phyloP scores from a whole-genome alignment of 2,329 filamentous ascomycete species.

The Colletotrichum sublineola region DNA sequence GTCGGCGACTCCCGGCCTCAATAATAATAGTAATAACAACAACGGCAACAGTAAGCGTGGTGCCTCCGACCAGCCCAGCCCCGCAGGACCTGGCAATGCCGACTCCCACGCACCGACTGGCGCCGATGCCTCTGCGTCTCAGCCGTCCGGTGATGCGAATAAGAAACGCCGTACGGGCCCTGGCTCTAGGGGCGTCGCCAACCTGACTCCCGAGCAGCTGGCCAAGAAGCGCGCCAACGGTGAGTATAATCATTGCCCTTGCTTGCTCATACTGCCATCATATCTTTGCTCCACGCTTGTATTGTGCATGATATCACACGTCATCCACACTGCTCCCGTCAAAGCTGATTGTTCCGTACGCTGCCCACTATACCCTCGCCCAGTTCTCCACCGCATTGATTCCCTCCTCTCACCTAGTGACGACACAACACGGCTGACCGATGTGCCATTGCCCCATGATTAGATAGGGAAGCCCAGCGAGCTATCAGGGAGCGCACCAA shows the following conservation, averaged over 20 bases:
- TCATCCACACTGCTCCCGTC: neutral
- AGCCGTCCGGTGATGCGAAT: constrained; percentile 38
- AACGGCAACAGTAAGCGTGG: constrained; percentile 12
- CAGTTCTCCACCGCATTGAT: constrained; percentile 3
- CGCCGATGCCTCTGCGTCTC: constrained; percentile 26
- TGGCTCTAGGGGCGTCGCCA: constrained; percentile 66
- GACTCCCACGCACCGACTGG: constrained; percentile 19
- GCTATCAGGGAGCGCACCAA: constrained; percentile 87
- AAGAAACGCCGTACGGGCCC: constrained; percentile 63
- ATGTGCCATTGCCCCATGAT: constrained; percentile 8
- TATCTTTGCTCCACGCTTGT: constrained; percentile 47
- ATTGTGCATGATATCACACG: neutral
- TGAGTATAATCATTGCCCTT: constrained; percentile 49
- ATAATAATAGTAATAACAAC: constrained; percentile 14
- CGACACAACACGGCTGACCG: constrained; percentile 20
- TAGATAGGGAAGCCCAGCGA: constrained; percentile 87
- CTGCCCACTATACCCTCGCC: constrained; percentile 4
- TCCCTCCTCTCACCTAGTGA: constrained; percentile 7
- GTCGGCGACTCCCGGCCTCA: constrained; percentile 30
- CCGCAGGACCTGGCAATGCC: constrained; percentile 26
- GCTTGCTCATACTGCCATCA: neutral
- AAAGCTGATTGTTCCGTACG: neutral
- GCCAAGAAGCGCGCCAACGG: constrained; percentile 74
- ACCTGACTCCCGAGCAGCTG: constrained; percentile 80
- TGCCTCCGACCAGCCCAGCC: constrained; percentile 34